Evolutionary conservation across 345 rosid genomes (phyloP).

Genomic region (Syzygium aqueum): DNA sequence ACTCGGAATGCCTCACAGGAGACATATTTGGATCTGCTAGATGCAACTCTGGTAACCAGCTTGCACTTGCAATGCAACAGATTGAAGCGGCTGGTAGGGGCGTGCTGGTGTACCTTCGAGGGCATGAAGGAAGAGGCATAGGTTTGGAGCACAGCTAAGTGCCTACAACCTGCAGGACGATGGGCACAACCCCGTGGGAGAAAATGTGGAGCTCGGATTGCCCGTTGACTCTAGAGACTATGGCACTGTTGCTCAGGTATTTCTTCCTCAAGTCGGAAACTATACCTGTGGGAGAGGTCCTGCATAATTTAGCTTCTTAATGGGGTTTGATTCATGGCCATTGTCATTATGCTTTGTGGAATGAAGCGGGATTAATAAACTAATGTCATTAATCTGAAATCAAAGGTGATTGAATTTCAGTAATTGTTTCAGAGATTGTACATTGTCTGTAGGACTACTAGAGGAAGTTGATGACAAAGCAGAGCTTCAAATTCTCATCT

Average conservation of each 20-base stretch:
- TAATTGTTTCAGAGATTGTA: too few species aligned
- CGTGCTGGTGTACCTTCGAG: not conserved
- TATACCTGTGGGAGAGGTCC: rapidly evolving
- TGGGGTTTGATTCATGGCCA: not conserved
- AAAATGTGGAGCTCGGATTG: constrained; percentile 75
- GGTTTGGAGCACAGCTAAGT: constrained; percentile 27
- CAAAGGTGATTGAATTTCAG: not conserved
- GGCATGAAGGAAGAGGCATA: not conserved
- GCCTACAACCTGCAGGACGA: constrained; percentile 86
- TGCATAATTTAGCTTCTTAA: not conserved
- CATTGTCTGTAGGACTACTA: not conserved
- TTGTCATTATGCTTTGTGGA: not conserved
- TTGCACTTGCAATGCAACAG: not conserved
- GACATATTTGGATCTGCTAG: not conserved
- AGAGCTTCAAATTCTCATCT: not conserved
- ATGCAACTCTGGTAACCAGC: not conserved
- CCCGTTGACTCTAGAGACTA: constrained; percentile 91
- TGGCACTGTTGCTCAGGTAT: constrained; percentile 93
- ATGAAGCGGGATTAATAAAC: not conserved
- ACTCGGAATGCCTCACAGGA: not conserved
- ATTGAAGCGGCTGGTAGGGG: not conserved
- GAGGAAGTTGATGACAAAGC: not conserved
- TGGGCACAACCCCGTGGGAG: constrained; percentile 85
- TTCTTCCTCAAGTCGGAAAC: not conserved
- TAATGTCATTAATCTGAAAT: not conserved